A percentile compares a stretch with the other conserved stretches of the same genome.
Conservation (phyloP, 768 basidiomycete species). For the Dioszegia aurantiaca region DNA sequence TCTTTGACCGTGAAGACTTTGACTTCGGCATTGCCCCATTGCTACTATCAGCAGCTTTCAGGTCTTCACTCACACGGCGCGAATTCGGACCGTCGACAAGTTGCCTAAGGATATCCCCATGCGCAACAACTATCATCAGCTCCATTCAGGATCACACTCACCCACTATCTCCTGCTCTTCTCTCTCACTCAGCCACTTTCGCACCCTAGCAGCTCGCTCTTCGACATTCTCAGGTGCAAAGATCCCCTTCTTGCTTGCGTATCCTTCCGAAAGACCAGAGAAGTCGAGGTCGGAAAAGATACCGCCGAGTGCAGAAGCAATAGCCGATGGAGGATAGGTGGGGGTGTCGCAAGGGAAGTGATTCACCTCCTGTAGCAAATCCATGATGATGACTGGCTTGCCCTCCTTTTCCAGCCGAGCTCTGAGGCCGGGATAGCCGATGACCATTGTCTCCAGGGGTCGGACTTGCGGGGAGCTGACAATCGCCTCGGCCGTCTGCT, state of each 20-base stretch:
- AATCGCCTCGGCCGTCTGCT: constrained; percentile 44
- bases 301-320: constrained; percentile 28
- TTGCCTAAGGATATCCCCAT: constrained; percentile 48
- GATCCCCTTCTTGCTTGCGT: constrained; percentile 47
- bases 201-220: constrained; percentile 33
- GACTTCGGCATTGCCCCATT: constrained; percentile 51
- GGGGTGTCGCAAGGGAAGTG: constrained; percentile 37
- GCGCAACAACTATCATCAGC: constrained; percentile 42
- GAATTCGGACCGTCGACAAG: constrained; percentile 30
- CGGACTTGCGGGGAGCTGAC: constrained; percentile 46
- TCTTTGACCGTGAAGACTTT: constrained; percentile 44
- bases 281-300: constrained; percentile 47
- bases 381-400: constrained; percentile 44
- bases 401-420: constrained; percentile 30
- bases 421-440: constrained; percentile 36
- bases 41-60: constrained; percentile 4
- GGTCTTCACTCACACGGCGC: constrained; percentile 19
- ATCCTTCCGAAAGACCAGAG: constrained; percentile 34
- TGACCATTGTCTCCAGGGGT: constrained; percentile 45
- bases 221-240: constrained; percentile 27
- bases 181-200: constrained; percentile 44
- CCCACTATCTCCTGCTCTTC: constrained; percentile 50
- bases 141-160: constrained; percentile 17
- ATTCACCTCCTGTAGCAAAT: constrained; percentile 47
- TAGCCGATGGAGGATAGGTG: constrained; percentile 22